A percentile compares a stretch with the other conserved stretches of the same genome.
Evolutionary conservation across 31 red algal genomes (phyloP).

Genomic region (Asparagopsis taxiformis): DNA sequence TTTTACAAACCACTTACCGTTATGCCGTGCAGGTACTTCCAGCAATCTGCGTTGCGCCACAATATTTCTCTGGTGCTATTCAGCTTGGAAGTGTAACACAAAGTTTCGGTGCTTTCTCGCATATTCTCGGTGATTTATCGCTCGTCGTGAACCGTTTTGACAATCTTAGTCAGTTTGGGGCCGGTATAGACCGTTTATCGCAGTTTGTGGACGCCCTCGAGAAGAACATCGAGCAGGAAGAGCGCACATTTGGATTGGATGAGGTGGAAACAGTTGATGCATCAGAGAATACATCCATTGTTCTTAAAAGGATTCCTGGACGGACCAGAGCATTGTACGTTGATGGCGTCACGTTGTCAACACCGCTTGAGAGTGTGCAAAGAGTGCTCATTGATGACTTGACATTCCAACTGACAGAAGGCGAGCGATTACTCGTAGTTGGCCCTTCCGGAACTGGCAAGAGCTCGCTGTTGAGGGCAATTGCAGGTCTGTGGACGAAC

Average conservation of each 20-base stretch:
- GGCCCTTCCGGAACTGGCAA: conserved; percentile 90
- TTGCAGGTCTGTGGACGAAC: conserved; percentile 89
- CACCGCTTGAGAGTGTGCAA: conserved; percentile 42
- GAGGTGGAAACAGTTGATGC: background rate
- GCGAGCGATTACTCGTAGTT: conserved; percentile 73
- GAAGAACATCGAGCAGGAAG: conserved; percentile 47
- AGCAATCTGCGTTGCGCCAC: conserved; percentile 79
- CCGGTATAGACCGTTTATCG: conserved; percentile 83
- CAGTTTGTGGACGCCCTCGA: conserved; percentile 89
- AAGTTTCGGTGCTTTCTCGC: conserved; percentile 87
- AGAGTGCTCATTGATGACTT: conserved; percentile 67
- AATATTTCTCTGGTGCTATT: conserved; percentile 85
- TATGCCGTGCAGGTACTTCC: conserved; percentile 91
- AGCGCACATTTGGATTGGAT: conserved; percentile 19
- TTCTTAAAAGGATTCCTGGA: conserved; percentile 11
- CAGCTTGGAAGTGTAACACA: conserved; percentile 88
- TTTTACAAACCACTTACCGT: conserved; percentile 74
- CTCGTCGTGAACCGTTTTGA: conserved; percentile 95
- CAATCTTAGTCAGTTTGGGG: conserved; percentile 83
- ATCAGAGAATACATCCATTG: conserved; percentile 4
- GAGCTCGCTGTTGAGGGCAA: conserved; percentile 79
- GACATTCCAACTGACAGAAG: conserved; percentile 41
- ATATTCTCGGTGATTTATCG: conserved; percentile 83
- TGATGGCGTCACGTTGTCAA: conserved; percentile 40
- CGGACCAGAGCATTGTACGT: conserved; percentile 9